phyloP scores from a whole-genome alignment of 179 eudicot species.

The Beta corolliflora region DNA sequence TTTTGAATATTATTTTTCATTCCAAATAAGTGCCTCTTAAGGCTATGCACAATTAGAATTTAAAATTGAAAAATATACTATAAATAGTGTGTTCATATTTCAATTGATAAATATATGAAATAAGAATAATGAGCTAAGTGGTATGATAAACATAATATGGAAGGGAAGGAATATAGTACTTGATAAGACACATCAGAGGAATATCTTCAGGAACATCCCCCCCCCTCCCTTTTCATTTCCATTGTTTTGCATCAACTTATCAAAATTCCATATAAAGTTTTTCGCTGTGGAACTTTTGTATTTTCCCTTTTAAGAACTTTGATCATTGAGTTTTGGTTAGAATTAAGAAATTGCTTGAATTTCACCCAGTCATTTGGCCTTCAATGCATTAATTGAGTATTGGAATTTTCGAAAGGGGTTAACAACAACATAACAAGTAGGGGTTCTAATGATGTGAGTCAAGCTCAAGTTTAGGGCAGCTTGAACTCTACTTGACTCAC shows the following conservation, averaged over 20 bases:
- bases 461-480: too few species aligned
- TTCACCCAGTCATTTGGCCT: not conserved
- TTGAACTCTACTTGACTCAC: too few species aligned
- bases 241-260: not conserved
- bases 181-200: too few species aligned
- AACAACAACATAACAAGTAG: not conserved
- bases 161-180: too few species aligned
- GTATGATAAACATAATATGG: too few species aligned
- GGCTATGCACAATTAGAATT: not conserved
- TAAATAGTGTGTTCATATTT: not conserved
- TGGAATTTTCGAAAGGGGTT: not conserved
- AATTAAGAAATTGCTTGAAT: not conserved
- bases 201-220: not conserved
- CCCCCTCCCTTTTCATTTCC: not conserved
- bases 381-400: not conserved
- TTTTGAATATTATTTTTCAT: not conserved
- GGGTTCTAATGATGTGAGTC: too few species aligned
- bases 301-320: not conserved
- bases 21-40: not conserved
- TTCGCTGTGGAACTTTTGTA: not conserved
- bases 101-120: too few species aligned
- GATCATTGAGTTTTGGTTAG: not conserved
- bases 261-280: not conserved
- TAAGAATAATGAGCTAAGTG: not conserved
- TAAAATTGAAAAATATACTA: too few species aligned